Conservation (phyloP, 2,329 filamentous ascomycete species). For the Talaromyces islandicus region DNA sequence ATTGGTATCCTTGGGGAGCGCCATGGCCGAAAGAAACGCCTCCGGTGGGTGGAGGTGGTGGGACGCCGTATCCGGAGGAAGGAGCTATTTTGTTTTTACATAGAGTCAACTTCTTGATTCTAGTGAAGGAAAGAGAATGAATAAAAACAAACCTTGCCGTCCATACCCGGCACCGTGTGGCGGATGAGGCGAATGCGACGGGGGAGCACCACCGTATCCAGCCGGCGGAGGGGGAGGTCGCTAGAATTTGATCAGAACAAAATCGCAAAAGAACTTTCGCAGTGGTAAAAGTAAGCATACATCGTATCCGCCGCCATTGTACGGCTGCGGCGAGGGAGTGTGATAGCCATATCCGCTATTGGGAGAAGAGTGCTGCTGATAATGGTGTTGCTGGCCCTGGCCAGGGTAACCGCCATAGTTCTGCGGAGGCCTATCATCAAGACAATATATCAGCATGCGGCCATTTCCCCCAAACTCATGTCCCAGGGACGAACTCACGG, state of each 20-base stretch:
- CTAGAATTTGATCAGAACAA: constrained; percentile 7
- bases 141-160: constrained; percentile 34
- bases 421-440: constrained; percentile 22
- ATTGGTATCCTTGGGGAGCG: constrained; percentile 73
- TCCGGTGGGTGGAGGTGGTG: constrained; percentile 60
- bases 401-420: constrained; percentile 33
- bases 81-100: constrained; percentile 52
- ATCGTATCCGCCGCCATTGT: constrained; percentile 28
- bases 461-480: background rate
- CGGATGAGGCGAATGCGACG: constrained; percentile 23
- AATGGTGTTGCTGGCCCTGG: constrained; percentile 32
- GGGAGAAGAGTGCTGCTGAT: constrained; percentile 36
- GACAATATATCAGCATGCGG: constrained; percentile 1
- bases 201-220: constrained; percentile 15
- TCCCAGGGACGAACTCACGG: constrained; percentile 26
- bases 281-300: constrained; percentile 19
- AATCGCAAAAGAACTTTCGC: background rate
- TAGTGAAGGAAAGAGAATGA: no score
- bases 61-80: constrained; percentile 35
- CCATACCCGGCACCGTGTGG: constrained; percentile 34
- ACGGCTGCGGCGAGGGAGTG: constrained; percentile 36
- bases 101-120: constrained; percentile 45
- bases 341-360: constrained; percentile 36
- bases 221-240: constrained; percentile 20
- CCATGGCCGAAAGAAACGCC: constrained; percentile 72